A percentile compares a stretch with the other conserved stretches of the same genome.
Evolutionary conservation across 192 early-diverging fungal species (phyloP).

Genomic region (Backusella liffmaniae): DNA sequence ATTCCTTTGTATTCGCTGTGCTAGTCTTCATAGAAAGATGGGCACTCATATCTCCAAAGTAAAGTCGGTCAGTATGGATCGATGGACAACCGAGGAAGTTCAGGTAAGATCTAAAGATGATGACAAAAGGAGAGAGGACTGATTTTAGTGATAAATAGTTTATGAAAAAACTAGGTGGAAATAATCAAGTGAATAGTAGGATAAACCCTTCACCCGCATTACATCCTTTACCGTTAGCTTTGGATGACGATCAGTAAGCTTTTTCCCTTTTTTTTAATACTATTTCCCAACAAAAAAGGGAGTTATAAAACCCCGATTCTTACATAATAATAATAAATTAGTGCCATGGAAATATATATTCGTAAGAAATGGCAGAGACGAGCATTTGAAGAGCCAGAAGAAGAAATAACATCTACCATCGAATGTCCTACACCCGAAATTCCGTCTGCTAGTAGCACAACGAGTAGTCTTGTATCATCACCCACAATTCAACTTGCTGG

Average conservation of each 20-base stretch:
- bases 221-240: conserved; percentile 60
- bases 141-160: conserved; percentile 23
- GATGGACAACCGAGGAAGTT: conserved; percentile 85
- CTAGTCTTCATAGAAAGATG: conserved; percentile 74
- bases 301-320: neutral
- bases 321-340: conserved; percentile 21
- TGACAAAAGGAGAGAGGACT: neutral
- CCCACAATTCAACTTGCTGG: conserved; percentile 12
- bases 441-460: neutral
- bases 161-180: conserved; percentile 56
- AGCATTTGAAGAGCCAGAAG: conserved; percentile 19
- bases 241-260: conserved; percentile 55
- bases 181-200: conserved; percentile 63
- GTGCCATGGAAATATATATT: conserved; percentile 86
- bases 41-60: conserved; percentile 92
- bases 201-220: conserved; percentile 70
- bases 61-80: conserved; percentile 86
- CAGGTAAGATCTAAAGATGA: conserved; percentile 43
- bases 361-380: conserved; percentile 90
- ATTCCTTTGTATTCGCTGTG: conserved; percentile 94
- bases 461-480: neutral
- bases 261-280: too few species aligned
- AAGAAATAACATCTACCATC: neutral
- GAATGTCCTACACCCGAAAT: neutral
- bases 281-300: neutral